These are phyloP conservation scores for Cystobasidium sp. DNA, from an alignment of 1,284 basidiomycete genomes.

Conservation along the genomic window DNA sequence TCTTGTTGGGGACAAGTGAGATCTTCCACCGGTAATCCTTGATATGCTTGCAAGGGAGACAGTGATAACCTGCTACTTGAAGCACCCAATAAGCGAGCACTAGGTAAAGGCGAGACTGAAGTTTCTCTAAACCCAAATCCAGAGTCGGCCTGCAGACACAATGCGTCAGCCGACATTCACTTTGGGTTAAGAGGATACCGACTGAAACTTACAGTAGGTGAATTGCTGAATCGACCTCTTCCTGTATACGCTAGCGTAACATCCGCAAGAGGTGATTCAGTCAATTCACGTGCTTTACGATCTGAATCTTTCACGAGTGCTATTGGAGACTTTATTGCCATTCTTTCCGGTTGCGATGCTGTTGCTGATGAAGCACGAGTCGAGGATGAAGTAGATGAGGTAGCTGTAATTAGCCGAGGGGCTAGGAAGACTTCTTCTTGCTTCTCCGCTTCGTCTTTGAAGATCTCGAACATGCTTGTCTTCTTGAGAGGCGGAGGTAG, in stretches of 20 bases:
- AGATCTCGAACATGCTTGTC: constrained; percentile 10
- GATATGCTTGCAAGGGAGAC: not conserved
- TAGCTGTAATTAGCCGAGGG: not conserved
- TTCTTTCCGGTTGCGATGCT: not conserved
- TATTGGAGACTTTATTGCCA: not conserved
- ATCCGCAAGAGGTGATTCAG: constrained; percentile 31
- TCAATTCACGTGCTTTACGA: constrained; percentile 14
- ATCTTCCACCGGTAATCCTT: not conserved
- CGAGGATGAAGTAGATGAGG: not conserved
- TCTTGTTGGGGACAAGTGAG: not conserved
- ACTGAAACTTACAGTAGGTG: constrained; percentile 10
- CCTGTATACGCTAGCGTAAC: constrained; percentile 29
- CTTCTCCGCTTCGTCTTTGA: constrained; percentile 8
- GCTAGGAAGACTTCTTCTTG: not conserved
- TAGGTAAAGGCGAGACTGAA: constrained; percentile 17
- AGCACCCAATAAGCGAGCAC: constrained; percentile 1
- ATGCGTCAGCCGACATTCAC: not conserved
- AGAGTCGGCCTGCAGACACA: constrained; percentile 18
- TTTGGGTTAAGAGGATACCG: not conserved
- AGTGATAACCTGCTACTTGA: not conserved
- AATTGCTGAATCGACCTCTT: constrained; percentile 17
- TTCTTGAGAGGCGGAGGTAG: constrained; percentile 3
- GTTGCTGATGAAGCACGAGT: not conserved
- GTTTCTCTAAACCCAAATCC: constrained; percentile 23
- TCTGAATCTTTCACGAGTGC: not conserved